Evolutionary conservation across 2,329 filamentous ascomycete genomes (phyloP), one percentile per base, ranked within the genome.

Genomic region (Fonsecaea monophora): DNA sequence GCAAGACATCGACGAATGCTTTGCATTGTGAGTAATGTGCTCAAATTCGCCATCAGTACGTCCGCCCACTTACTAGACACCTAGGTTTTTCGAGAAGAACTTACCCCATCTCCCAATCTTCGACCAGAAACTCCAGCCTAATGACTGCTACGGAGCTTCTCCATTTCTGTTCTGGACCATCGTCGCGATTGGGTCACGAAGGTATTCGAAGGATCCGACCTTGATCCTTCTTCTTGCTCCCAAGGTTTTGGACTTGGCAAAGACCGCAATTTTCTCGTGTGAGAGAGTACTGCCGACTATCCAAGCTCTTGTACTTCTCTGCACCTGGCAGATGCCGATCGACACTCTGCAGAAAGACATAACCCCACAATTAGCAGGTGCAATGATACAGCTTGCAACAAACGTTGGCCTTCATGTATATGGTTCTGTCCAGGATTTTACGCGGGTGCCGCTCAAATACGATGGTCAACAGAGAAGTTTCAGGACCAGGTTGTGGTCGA

Each of bases 81-180:
- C 25, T 34, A 68, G 66, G 65, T 90, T 86, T 76, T 90, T 89
- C 76, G 81, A 81, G 10, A 82, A 82, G 60, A 89, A 89, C 74
- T 86, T 90, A 72, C 84, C 83, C 0, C 89, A 88, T 68, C 78
- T 90, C 35, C 87, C 87, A 1, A 84, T 90, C 68, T 81, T 90
- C 38, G 86, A 89, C 65, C 80, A 80, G 48, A 75, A 80, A 9
- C 78, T 81, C 62, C 75, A 80, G 4, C 83, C 86, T 1, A 84
- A 88, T 42, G 82, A 85, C 54, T 88, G 86, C 74, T 84, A 85
- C 70, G 81, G 81, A n/a, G 78, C 83, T 37, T 87, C 85, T 53
- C 85, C 84, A 13, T 78, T 90, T 5, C 81, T 90, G 7, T 89
- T 89, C 75, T 90, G 88, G 88, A 86, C 86, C 32, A 85, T 90